Evolutionary conservation across 2,329 filamentous ascomycete genomes (phyloP).

Genomic region (Ceratocystis variospora): DNA sequence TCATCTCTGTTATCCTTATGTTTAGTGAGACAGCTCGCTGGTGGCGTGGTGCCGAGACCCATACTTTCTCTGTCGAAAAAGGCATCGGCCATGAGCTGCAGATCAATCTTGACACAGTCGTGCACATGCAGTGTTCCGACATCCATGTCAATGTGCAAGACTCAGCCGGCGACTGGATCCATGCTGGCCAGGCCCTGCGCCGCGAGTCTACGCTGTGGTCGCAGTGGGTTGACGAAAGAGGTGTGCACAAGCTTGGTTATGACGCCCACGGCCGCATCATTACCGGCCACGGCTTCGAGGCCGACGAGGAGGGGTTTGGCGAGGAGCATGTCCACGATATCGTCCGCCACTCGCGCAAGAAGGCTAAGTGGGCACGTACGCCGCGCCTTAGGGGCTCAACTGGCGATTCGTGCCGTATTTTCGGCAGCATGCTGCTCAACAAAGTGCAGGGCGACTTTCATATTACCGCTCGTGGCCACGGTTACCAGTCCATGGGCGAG

Average conservation of each 20-base stretch:
- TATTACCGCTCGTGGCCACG: constrained; percentile 87
- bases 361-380: constrained; percentile 60
- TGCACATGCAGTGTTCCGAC: constrained; percentile 74
- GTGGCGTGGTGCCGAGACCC: constrained; percentile 71
- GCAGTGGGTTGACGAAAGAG: constrained; percentile 64
- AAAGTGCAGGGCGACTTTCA: constrained; percentile 98
- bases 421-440: constrained; percentile 79
- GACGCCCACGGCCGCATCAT: constrained; percentile 42
- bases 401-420: constrained; percentile 73
- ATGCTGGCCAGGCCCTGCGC: constrained; percentile 60
- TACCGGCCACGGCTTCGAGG: constrained; percentile 41
- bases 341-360: constrained; percentile 51
- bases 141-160: constrained; percentile 97
- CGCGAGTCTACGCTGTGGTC: constrained; percentile 68
- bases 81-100: constrained; percentile 76
- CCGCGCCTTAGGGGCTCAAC: constrained; percentile 44
- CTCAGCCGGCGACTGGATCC: constrained; percentile 78
- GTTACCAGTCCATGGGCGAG: constrained; percentile 63
- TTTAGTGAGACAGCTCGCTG: constrained; percentile 67
- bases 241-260: constrained; percentile 45
- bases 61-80: constrained; percentile 89
- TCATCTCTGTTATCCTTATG: constrained; percentile 61
- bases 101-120: constrained; percentile 88
- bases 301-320: constrained; percentile 51
- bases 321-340: constrained; percentile 90